Base-by-base conservation (phyloP, 1,284 basidiomycete species). In the Kalmanozyma brasiliensis region DNA sequence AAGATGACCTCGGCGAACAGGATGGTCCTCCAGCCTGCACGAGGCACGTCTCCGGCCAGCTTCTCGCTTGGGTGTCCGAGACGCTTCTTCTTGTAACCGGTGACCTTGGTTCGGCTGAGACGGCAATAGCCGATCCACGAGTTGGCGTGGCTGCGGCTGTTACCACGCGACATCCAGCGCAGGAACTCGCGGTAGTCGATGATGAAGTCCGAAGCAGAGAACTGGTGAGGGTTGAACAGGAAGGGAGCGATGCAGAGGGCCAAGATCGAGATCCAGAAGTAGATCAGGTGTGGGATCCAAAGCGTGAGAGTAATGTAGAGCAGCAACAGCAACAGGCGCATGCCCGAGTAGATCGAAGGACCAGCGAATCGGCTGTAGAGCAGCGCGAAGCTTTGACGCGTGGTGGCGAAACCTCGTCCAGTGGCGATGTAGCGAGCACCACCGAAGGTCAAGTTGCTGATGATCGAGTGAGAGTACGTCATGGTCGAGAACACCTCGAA, bases 41-140 rank as follows among this genome's bases (percentile, higher is more conserved):
- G 77, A 11, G 79, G 79, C 13, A 82, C 73, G 38, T 82, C 80
- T 41, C 74, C 77, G 2, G 79, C 73, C 36, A 82, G 73, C 76
- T 81, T 81, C 63, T 82, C 80, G 48, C 73, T 76, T n/a, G 80
- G 80, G 61, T 82, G 80, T 22, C 80, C 80, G n/a, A 82, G 68
- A 49, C 80, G 79, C 74, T 81, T 82, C 72, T 78, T 78, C 77
- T 82, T 82, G 79, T 79, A 82, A 33, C 80, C 80, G 17, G 79
- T 82, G 32, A 82, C 75, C 58, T 80, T 80, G 49, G 80, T 82
- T 36, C 80, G 72, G 52, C 77, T 79, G 46, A 82, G 76, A 52
- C 80, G 77, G 63, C 78, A 81, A 73, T 82, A 82, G n/a, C 80
- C 79, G 60, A 82, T 80, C 80, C 80, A 82, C 26, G 79, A 81